These are phyloP conservation scores for Henckelia pumila DNA, from an alignment of 257 asterid genomes.

Conservation along the genomic window DNA sequence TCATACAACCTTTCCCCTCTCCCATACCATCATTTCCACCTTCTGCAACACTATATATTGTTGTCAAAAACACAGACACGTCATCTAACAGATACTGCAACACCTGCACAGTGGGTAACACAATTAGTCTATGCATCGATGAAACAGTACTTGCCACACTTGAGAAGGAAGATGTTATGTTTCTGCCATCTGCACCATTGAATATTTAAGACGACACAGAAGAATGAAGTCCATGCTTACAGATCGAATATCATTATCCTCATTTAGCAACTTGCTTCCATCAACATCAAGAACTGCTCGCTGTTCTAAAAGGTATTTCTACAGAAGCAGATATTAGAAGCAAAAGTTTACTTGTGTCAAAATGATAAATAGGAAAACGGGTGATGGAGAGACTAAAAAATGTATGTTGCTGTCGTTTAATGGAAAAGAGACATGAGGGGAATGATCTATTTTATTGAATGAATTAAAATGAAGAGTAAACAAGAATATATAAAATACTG, in stretches of 20 bases:
- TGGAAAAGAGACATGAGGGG: too few species aligned
- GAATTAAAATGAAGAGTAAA: too few species aligned
- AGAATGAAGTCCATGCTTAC: conserved; percentile 49
- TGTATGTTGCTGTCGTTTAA: background rate
- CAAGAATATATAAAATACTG: too few species aligned
- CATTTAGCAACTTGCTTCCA: conserved; percentile 91
- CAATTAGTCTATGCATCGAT: conserved; percentile 24
- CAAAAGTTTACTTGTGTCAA: conserved; percentile 16
- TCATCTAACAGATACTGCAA: conserved; percentile 88
- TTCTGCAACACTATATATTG: conserved; percentile 40
- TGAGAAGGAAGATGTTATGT: background rate
- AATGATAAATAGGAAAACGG: conserved; percentile 13
- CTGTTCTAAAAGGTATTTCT: conserved; percentile 94
- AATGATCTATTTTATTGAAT: too few species aligned
- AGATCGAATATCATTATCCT: conserved; percentile 87
- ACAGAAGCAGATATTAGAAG: conserved; percentile 25
- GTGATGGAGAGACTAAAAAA: conserved; percentile 8
- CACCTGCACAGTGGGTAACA: conserved; percentile 52
- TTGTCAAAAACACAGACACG: conserved; percentile 74
- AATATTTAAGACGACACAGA: conserved; percentile 16
- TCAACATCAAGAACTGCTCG: conserved; percentile 87
- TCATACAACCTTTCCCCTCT: conserved; percentile 60
- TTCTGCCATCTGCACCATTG: conserved; percentile 12
- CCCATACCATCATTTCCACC: conserved; percentile 25
- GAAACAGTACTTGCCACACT: conserved; percentile 14